phyloP scores from a whole-genome alignment of 257 asterid genomes.

The Rehmannia glutinosa region DNA sequence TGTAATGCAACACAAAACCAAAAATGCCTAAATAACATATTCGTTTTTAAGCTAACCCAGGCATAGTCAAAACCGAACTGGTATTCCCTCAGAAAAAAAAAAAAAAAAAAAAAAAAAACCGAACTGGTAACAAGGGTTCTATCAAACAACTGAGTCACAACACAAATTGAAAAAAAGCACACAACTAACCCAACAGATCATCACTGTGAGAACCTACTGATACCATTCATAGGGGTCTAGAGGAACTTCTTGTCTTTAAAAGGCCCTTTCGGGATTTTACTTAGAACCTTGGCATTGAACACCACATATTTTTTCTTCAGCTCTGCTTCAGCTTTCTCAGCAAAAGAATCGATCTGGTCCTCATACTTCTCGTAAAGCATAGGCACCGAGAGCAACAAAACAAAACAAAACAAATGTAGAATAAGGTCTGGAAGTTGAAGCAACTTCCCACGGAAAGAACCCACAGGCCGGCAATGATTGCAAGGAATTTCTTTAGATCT shows the following conservation, averaged over 20 bases:
- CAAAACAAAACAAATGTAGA: constrained; percentile 68
- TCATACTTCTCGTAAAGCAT: constrained; percentile 69
- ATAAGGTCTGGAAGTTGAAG: constrained; percentile 66
- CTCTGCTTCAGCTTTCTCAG: constrained; percentile 80
- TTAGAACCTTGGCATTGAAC: constrained; percentile 54
- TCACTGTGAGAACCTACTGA: constrained; percentile 12
- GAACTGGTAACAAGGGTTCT: constrained; percentile 34
- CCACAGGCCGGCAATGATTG: constrained; percentile 74
- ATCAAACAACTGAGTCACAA: constrained; percentile 26
- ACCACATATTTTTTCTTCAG: constrained; percentile 69
- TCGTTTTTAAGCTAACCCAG: constrained; percentile 25
- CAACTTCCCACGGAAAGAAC: constrained; percentile 64
- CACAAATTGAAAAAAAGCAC: constrained; percentile 19
- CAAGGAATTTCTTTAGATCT: constrained; percentile 71
- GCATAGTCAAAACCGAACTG: constrained; percentile 17
- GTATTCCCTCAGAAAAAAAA: no score
- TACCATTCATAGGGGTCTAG: constrained; percentile 23
- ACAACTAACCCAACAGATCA: constrained; percentile 5
- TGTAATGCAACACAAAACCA: constrained; percentile 6
- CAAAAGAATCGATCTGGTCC: constrained; percentile 76
- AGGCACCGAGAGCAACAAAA: constrained; percentile 68
- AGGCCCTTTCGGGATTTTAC: constrained; percentile 70
- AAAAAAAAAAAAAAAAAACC: no score
- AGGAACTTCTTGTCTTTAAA: constrained; percentile 57
- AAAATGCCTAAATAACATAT: constrained; percentile 20